Evolutionary conservation across 176 grass and related monocot genomes (phyloP).

Genomic region (Carex littledalei): DNA sequence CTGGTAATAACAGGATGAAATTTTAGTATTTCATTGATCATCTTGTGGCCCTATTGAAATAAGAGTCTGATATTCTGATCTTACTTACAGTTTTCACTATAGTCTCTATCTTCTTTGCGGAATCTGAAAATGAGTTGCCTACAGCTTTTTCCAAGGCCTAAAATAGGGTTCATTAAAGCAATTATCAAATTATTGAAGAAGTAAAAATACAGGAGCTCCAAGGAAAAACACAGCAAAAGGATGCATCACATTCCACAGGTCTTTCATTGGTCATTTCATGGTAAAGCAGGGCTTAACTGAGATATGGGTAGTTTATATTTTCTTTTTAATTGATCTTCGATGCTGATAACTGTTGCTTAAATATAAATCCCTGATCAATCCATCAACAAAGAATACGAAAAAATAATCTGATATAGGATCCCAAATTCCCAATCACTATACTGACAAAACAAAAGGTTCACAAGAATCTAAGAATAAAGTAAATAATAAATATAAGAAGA

Average conservation of each 20-base stretch:
- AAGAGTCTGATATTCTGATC: constrained; percentile 8
- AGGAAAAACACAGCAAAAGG: background rate
- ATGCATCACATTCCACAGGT: background rate
- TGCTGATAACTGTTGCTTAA: background rate
- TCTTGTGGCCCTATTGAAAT: background rate
- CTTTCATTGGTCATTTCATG: background rate
- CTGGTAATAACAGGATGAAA: constrained; percentile 33
- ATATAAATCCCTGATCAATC: background rate
- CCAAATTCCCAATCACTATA: background rate
- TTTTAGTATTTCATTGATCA: constrained; percentile 15
- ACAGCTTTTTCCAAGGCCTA: constrained; percentile 93
- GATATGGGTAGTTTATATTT: background rate
- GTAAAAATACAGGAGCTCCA: background rate
- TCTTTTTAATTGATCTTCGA: background rate
- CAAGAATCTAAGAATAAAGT: background rate
- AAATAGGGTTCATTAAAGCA: background rate
- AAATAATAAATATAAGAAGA: constrained; percentile 13
- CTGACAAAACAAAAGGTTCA: background rate
- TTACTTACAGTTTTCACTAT: constrained; percentile 78
- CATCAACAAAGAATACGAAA: background rate
- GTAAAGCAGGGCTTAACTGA: background rate
- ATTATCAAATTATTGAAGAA: background rate
- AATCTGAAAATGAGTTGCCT: constrained; percentile 55
- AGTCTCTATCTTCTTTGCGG: constrained; percentile 69
- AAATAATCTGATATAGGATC: background rate